Base-by-base conservation (phyloP, 1,284 basidiomycete species). In the Acaromyces ingoldii region DNA sequence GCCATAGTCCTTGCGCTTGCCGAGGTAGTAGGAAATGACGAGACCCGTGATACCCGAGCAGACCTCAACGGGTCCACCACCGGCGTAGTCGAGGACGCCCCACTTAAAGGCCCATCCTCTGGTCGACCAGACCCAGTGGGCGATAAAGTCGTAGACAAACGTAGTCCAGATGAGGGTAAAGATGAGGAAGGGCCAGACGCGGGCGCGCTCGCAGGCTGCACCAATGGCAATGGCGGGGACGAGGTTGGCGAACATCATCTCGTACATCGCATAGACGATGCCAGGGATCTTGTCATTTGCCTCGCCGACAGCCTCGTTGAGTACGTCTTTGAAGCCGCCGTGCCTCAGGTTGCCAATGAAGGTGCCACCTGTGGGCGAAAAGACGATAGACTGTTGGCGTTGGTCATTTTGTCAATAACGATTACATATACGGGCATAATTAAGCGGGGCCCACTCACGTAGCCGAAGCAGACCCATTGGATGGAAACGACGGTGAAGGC, bases 11-110 rank as follows among this genome's bases (percentile, higher is more conserved):
- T 88, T 82, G 54, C 92, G 78, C 54, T 80, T 89, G 52, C 91
- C 92, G 46, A 98, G 85, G 78, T 89, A 97, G 70, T 93, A 80
- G n/a, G 90, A 86, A 77, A 87, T 91, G 1, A 89, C 89, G 41
- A 93, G 80, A 37, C 89, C 89, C 26, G 84, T 85, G 40, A 89
- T 83, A 41, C 91, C 91, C 52, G 88, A 91, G 44, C 87, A 87
- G 62, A 95, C 90, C 77, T 96, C 90, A 66, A 95, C 89, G 28
- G 91, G 91, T 6, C 89, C 89, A 38, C 91, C 91, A 44, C 91
- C 39, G 38, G 53, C 57, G 67, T 85, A 91, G 77, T 95, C 91
- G 39, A 91, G 81, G 6, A 91, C 88, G 22, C 91, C 90, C 86
- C 88, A 91, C 65, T 85, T 86, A 77, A 83, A 85, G 0, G 83